Percentiles rank a stretch among this genome's conserved stretches.
Conservation (phyloP, 441 rosid species). For the Hura crepitans region DNA sequence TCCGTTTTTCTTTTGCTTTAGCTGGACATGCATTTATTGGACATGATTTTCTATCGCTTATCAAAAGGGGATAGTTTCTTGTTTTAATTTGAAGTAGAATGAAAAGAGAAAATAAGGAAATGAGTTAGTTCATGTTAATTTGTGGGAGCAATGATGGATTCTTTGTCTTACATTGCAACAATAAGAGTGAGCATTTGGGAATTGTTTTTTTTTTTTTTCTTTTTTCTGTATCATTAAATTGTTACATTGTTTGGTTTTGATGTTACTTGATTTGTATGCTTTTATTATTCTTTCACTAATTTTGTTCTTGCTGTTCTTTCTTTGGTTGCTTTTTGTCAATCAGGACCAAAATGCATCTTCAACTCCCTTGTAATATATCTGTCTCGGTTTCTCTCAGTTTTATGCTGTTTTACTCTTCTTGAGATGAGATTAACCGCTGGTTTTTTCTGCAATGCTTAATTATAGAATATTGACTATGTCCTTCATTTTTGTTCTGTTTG, state of each 20-base stretch:
- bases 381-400: constrained; percentile 20
- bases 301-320: constrained; percentile 22
- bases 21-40: not conserved
- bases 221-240: not conserved
- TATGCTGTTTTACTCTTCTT: constrained; percentile 6
- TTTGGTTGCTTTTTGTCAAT: constrained; percentile 20
- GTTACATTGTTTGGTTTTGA: constrained; percentile 1
- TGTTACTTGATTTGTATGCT: not conserved
- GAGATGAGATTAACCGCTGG: constrained; percentile 8
- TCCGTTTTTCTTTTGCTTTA: not conserved
- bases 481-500: constrained; percentile 21
- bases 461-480: constrained; percentile 12
- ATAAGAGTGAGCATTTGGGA: not conserved
- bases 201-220: not conserved
- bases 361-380: constrained; percentile 26
- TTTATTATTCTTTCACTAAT: constrained; percentile 21
- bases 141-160: not conserved
- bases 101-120: not conserved
- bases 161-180: not conserved
- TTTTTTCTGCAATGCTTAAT: constrained; percentile 9
- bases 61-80: not conserved
- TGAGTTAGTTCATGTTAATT: not conserved
- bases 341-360: constrained; percentile 27
- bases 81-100: not conserved
- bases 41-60: not conserved